Conservation (phyloP, 805 yeast genomes). For the Saccharomycopsis oosterbeekiorum region DNA sequence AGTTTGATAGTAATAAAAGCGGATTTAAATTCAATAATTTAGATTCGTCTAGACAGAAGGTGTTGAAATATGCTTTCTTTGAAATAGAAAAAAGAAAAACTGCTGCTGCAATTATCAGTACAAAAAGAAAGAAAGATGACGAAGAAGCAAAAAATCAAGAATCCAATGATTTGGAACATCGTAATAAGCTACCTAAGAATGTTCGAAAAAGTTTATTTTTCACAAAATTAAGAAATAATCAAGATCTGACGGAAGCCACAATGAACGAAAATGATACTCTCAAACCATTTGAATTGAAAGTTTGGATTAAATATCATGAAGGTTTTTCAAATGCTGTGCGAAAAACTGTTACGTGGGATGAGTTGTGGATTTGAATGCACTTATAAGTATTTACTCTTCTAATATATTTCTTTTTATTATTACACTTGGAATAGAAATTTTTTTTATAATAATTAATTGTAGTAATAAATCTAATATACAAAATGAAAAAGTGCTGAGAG, state of each 20-base stretch:
- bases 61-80: constrained; percentile 3
- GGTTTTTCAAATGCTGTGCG: constrained; percentile 90
- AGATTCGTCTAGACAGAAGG: neutral
- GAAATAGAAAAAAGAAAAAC: constrained; percentile 3
- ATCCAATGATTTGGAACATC: constrained; percentile 4
- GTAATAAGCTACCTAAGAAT: constrained; percentile 19
- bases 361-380: constrained; percentile 37
- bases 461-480: neutral
- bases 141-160: constrained; percentile 15
- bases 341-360: constrained; percentile 70
- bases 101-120: constrained; percentile 12
- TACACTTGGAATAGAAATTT: neutral
- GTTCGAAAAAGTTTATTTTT: constrained; percentile 29
- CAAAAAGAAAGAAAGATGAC: constrained; percentile 18
- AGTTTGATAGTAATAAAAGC: neutral
- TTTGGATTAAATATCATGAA: constrained; percentile 88
- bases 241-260: neutral
- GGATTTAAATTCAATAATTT: neutral
- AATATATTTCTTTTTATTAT: neutral
- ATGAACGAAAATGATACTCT: neutral
- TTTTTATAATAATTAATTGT: neutral
- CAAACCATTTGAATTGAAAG: constrained; percentile 27
- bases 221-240: constrained; percentile 18
- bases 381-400: neutral
- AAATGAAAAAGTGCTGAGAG: neutral